Conservation (phyloP, 768 basidiomycete genomes). For the Holtermannia corniformis region DNA sequence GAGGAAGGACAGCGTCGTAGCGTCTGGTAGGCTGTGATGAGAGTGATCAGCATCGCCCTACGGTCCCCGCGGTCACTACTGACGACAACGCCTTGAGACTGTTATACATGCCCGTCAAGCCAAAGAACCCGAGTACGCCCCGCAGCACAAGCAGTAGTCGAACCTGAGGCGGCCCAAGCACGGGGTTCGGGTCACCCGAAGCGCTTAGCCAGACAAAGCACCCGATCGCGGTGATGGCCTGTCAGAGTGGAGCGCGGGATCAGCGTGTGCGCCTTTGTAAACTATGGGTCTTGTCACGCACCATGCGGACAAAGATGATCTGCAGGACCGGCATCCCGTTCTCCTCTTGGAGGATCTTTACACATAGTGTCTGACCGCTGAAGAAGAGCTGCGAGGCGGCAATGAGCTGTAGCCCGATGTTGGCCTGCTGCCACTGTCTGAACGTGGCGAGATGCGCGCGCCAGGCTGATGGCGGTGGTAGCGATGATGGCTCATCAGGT, state of each 20-base stretch:
- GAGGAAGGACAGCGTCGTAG: constrained; percentile 67
- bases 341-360: constrained; percentile 51
- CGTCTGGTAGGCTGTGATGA: constrained; percentile 63
- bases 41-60: constrained; percentile 49
- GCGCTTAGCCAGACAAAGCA: constrained; percentile 50
- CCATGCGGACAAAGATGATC: constrained; percentile 56
- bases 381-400: constrained; percentile 54
- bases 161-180: constrained; percentile 62
- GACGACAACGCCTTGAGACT: constrained; percentile 9
- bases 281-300: constrained; percentile 21
- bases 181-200: constrained; percentile 50
- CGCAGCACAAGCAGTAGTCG: constrained; percentile 51
- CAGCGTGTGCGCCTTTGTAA: neutral
- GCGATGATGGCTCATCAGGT: no score
- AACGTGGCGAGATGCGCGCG: neutral
- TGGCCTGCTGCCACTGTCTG: constrained; percentile 22
- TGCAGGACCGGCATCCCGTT: constrained; percentile 34
- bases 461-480: no score
- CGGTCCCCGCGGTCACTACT: neutral
- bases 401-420: constrained; percentile 56
- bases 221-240: constrained; percentile 51
- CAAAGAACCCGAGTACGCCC: constrained; percentile 61
- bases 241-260: neutral
- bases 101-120: constrained; percentile 50
- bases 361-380: constrained; percentile 51